Base-by-base conservation (phyloP, 306 rosid species). In the Glycine latifolia region DNA sequence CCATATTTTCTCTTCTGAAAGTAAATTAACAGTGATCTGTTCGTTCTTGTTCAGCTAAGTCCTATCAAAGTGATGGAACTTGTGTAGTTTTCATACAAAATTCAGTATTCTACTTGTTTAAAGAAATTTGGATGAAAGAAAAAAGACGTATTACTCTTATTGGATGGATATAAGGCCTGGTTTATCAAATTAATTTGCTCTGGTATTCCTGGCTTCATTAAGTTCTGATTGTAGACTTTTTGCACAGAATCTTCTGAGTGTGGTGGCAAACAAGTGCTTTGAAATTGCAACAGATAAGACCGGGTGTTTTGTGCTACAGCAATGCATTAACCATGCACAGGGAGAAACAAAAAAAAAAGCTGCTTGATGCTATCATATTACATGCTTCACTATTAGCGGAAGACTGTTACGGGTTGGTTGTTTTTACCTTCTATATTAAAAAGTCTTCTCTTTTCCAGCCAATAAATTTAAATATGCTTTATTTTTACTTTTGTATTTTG, bases 341-440 rank as follows among this genome's bases (percentile, higher is more conserved):
- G 97, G 93, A 63, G 85, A 77, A 70, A 44, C 31, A 14, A 91
- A 77, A 60, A 67, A 67, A 8, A 33, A 60, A 11, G 16, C 50
- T 92, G 39, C 66, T 91, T 17, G 77, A 49, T 39, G 81, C 65
- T 46, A 68, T 92, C 37, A 7, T 79, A 50, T 68, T 2, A 1
- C 75, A 86, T 63, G 87, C 88, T 58, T 3, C 75, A 3, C 14
- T 59, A 16, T 69, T 92, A 16, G 85, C 92, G 1, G 79, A 76
- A 72, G 85, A 92, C 81, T 75, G 85, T 60, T 91, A 83, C 3
- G 97, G 95, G 97, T 92, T 75, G 70, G 90, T 77, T 73, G 89
- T 87, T 59, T 66, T 76, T 9, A 48, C 54, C 35, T 5, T 11
- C 5, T 20, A 20, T 43, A 39, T 43, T 15, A 20, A 20, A 20